Percentiles rank a stretch among this genome's conserved stretches.
These are phyloP conservation scores for Salix exigua DNA, from an alignment of 345 rosid species.

Conservation along the genomic window DNA sequence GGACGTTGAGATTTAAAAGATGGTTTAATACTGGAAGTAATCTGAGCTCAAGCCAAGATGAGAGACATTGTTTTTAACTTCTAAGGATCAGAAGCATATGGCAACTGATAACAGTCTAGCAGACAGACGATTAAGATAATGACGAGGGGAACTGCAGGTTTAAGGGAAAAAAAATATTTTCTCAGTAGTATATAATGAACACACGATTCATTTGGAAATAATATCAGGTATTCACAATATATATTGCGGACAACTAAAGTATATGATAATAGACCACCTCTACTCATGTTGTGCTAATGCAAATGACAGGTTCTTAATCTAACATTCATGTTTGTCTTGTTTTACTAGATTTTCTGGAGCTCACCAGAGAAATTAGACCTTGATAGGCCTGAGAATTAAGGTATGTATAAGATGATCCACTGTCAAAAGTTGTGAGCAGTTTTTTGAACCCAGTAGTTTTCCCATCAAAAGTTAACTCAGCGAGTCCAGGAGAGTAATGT, in stretches of 20 bases:
- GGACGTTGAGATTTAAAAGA: background rate
- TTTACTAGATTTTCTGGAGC: slow-evolving; percentile 12
- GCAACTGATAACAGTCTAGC: background rate
- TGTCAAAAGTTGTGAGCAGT: slow-evolving; percentile 54
- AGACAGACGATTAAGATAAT: background rate
- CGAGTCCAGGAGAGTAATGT: slow-evolving; percentile 73
- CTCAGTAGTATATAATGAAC: background rate
- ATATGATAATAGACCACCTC: background rate
- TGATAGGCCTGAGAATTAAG: slow-evolving; percentile 61
- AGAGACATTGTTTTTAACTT: background rate
- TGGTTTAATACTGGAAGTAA: background rate
- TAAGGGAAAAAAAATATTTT: background rate
- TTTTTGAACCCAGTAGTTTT: slow-evolving; percentile 57
- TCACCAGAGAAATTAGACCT: slow-evolving; percentile 46
- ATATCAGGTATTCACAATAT: background rate
- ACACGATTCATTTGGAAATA: background rate
- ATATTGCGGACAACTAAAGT: background rate
- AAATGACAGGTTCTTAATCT: background rate
- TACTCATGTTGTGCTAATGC: background rate
- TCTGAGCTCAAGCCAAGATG: background rate
- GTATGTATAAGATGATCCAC: slow-evolving; percentile 95
- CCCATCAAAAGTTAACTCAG: slow-evolving; percentile 62
- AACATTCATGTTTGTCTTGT: background rate
- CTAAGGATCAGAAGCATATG: background rate
- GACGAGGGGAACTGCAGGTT: background rate